These are phyloP conservation scores for Otatea glauca DNA, from an alignment of 176 grass and related monocot species.

Conservation along the genomic window DNA sequence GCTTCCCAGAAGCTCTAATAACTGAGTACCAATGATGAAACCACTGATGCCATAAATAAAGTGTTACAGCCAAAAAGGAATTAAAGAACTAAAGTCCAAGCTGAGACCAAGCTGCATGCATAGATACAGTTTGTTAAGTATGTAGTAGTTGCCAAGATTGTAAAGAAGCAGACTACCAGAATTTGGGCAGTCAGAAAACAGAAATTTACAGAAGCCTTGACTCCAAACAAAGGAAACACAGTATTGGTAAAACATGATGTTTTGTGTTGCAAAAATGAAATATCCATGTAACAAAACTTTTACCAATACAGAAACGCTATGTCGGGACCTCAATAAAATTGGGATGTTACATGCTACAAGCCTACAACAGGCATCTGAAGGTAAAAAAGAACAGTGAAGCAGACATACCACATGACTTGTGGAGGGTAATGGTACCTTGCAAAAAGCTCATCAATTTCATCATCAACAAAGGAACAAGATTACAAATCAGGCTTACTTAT, in stretches of 20 bases:
- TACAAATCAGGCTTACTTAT: neutral
- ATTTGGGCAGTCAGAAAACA: neutral
- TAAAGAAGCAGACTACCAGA: neutral
- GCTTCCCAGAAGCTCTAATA: too few species aligned
- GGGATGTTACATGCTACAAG: too few species aligned
- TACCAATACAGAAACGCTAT: neutral
- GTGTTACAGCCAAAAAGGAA: too few species aligned
- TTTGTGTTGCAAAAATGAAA: neutral
- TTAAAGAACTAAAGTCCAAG: too few species aligned
- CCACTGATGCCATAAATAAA: too few species aligned
- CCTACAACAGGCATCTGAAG: neutral
- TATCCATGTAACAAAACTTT: neutral
- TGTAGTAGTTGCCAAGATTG: neutral
- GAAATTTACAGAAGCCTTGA: neutral
- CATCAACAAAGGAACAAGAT: neutral
- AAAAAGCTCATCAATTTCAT: neutral
- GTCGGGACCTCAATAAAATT: too few species aligned
- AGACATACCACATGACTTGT: neutral
- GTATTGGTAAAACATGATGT: neutral
- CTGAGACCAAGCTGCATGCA: neutral
- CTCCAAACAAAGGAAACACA: neutral
- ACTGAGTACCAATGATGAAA: too few species aligned
- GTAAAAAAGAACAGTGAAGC: neutral
- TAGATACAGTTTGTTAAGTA: neutral
- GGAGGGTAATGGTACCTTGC: neutral